Evolutionary conservation across 352 stramenopile species (phyloP).

Genomic region (Phytophthora tentaculata): DNA sequence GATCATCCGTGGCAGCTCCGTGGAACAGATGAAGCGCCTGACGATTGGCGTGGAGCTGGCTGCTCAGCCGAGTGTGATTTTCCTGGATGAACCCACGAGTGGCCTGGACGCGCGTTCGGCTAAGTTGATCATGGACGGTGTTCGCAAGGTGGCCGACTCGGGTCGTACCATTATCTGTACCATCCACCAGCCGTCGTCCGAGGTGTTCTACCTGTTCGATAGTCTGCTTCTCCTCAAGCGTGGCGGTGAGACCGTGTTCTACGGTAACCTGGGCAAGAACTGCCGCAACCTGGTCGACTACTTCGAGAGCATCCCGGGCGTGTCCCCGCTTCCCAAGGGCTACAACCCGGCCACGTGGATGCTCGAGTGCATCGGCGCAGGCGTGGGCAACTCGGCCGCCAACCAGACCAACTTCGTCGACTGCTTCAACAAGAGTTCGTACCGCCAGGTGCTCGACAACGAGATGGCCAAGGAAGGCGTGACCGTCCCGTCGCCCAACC

Average conservation of each 20-base stretch:
- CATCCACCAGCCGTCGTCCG: neutral
- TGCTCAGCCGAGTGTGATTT: conserved; percentile 30
- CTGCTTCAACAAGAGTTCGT: conserved; percentile 27
- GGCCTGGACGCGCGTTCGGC: conserved; percentile 7
- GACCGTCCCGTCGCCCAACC: conserved; percentile 16
- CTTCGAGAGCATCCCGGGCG: conserved; percentile 37
- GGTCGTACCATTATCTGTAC: conserved; percentile 36
- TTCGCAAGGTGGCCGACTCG: conserved; percentile 10
- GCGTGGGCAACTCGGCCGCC: conserved; percentile 26
- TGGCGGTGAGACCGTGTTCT: neutral
- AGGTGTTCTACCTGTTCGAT: conserved; percentile 66
- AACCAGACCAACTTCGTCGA: conserved; percentile 29
- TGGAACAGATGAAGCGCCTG: conserved; percentile 29
- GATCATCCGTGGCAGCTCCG: conserved; percentile 29
- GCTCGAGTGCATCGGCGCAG: conserved; percentile 51
- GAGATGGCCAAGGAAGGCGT: conserved; percentile 28
- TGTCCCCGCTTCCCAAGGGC: conserved; percentile 43
- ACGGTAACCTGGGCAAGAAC: conserved; percentile 17
- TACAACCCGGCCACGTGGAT: conserved; percentile 38
- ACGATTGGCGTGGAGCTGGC: conserved; percentile 29
- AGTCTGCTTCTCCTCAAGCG: neutral
- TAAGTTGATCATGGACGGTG: conserved; percentile 6
- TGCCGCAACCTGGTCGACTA: conserved; percentile 43
- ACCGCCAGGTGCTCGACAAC: conserved; percentile 12
- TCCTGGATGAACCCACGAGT: conserved; percentile 30